Conservation (phyloP, 1,139 yeast species). For the Sugiyamaella grinbergsii region DNA sequence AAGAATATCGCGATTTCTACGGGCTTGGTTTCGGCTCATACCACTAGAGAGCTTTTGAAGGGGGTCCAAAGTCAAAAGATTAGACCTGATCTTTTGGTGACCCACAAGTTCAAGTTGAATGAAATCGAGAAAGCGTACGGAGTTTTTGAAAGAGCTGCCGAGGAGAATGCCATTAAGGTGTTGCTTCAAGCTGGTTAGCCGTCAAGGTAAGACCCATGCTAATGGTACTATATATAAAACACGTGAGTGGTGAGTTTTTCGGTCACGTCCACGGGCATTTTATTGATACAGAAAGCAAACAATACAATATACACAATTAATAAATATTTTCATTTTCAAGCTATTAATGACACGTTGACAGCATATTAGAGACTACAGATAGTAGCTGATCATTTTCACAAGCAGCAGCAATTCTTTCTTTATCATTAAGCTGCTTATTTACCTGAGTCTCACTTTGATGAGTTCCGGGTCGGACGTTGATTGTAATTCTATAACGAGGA, state of each 20-base stretch:
- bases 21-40: conserved; percentile 50
- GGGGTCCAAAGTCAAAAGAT: conserved; percentile 42
- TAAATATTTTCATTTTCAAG: background rate
- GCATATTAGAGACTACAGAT: conserved; percentile 88
- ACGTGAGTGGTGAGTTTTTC: no score
- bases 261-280: no score
- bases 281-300: background rate
- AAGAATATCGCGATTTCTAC: conserved; percentile 49
- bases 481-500: conserved; percentile 75
- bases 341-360: conserved; percentile 60
- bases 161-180: conserved; percentile 50
- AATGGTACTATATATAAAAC: background rate
- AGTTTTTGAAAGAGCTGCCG: conserved; percentile 51
- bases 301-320: background rate
- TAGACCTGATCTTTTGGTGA: conserved; percentile 53
- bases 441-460: conserved; percentile 97
- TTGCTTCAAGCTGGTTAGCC: conserved; percentile 23
- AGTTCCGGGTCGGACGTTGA: conserved; percentile 83
- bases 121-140: conserved; percentile 67
- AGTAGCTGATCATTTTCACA: conserved; percentile 94
- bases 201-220: background rate
- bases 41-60: conserved; percentile 44
- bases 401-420: conserved; percentile 98
- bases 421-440: conserved; percentile 93
- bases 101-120: conserved; percentile 60